These are phyloP conservation scores for Fraxinus latifolia DNA, from an alignment of 305 asterid genomes.

Conservation along the genomic window DNA sequence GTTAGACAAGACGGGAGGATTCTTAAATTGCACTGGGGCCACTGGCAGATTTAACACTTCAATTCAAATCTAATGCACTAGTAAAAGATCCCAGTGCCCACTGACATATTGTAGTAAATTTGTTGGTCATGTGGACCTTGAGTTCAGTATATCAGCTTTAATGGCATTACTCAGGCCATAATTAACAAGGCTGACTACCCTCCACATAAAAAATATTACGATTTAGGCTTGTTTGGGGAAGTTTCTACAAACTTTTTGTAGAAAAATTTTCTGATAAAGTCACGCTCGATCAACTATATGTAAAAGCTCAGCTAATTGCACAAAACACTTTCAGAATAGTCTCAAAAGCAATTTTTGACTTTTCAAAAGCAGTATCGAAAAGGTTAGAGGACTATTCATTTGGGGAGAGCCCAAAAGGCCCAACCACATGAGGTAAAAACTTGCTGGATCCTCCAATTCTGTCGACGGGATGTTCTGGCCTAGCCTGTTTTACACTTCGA, in stretches of 20 bases:
- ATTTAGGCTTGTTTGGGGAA: neutral
- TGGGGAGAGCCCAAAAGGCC: neutral
- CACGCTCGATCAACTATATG: neutral
- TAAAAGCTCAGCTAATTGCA: neutral
- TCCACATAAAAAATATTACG: neutral
- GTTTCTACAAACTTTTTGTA: neutral
- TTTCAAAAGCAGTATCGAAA: neutral
- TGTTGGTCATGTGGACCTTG: slow-evolving; percentile 35
- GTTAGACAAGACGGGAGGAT: neutral
- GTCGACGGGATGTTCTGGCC: neutral
- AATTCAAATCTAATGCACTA: slow-evolving; percentile 21
- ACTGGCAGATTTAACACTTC: slow-evolving; percentile 19
- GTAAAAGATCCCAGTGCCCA: slow-evolving; percentile 25
- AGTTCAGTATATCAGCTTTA: slow-evolving; percentile 23
- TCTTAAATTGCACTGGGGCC: slow-evolving; percentile 14
- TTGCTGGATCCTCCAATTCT: neutral
- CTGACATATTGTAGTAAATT: slow-evolving; percentile 36
- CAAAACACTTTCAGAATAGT: neutral
- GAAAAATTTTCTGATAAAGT: neutral
- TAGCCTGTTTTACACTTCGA: neutral
- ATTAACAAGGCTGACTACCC: neutral
- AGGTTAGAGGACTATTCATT: neutral
- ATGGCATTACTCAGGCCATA: slow-evolving; percentile 26
- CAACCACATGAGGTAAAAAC: neutral
- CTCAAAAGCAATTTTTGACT: neutral